A percentile compares a stretch with the other conserved stretches of the same genome.
Conservation (phyloP, 495 filamentous ascomycete species). For the Penicillium verhagenii region DNA sequence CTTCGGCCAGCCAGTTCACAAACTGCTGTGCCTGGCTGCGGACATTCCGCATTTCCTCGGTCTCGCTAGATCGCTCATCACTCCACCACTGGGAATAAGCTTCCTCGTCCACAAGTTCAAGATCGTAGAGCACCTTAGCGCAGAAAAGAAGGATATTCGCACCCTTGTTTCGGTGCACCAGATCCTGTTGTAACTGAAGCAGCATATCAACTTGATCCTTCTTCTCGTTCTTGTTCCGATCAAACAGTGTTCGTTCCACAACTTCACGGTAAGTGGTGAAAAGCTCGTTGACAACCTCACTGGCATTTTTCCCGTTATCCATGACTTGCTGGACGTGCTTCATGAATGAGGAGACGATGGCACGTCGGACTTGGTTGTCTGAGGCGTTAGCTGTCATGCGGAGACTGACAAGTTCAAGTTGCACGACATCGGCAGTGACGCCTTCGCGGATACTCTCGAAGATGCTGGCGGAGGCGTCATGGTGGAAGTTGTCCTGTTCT, state of each 20-base stretch:
- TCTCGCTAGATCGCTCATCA: slow-evolving; percentile 60
- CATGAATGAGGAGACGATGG: slow-evolving; percentile 81
- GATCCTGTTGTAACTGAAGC: slow-evolving; percentile 75
- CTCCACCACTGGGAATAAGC: slow-evolving; percentile 88
- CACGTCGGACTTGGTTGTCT: slow-evolving; percentile 80
- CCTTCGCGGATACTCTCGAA: slow-evolving; percentile 74
- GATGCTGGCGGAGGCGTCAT: slow-evolving; percentile 81
- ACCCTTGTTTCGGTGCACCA: slow-evolving; percentile 56
- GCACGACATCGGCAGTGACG: slow-evolving; percentile 78
- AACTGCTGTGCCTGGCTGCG: slow-evolving; percentile 72
- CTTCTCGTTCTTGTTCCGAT: slow-evolving; percentile 55
- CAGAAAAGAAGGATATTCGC: slow-evolving; percentile 71
- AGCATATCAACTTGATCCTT: slow-evolving; percentile 83
- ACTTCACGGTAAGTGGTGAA: slow-evolving; percentile 56
- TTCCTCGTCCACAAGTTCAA: slow-evolving; percentile 87
- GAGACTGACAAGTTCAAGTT: slow-evolving; percentile 85
- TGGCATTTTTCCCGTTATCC: slow-evolving; percentile 54
- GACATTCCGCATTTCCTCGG: slow-evolving; percentile 65
- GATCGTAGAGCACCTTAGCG: slow-evolving; percentile 75
- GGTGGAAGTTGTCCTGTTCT: slow-evolving; percentile 71
- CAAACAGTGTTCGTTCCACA: slow-evolving; percentile 58
- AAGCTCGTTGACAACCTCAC: slow-evolving; percentile 64
- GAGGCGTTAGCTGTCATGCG: slow-evolving; percentile 87
- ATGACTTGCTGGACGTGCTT: slow-evolving; percentile 74
- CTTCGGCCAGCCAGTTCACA: slow-evolving; percentile 82